phyloP scores from a whole-genome alignment of 495 filamentous ascomycete genomes.

The Geoglossum glabrum region DNA sequence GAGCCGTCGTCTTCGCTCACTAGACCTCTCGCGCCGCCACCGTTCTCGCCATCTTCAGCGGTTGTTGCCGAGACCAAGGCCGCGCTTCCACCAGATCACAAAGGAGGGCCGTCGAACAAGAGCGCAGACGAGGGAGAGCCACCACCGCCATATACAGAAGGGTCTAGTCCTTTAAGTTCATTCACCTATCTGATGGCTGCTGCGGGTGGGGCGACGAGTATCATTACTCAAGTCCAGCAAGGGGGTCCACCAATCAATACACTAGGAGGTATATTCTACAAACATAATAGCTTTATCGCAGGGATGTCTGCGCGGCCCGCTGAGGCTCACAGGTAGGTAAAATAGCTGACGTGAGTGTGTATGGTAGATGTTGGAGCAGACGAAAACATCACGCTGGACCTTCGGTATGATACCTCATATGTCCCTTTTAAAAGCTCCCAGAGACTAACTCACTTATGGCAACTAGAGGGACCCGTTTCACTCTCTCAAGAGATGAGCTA shows the following conservation, averaged over 20 bases:
- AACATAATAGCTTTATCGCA: background rate
- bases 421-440: background rate
- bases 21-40: conserved; percentile 19
- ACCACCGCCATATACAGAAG: conserved; percentile 90
- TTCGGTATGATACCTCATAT: conserved; percentile 40
- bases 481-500: conserved; percentile 82
- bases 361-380: conserved; percentile 61
- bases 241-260: conserved; percentile 67
- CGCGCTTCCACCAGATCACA: conserved; percentile 57
- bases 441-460: conserved; percentile 10
- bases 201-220: conserved; percentile 89
- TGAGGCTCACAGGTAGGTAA: background rate
- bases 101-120: conserved; percentile 47
- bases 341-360: background rate
- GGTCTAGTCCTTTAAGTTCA: conserved; percentile 71
- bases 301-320: background rate
- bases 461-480: conserved; percentile 71
- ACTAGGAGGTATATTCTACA: conserved; percentile 47
- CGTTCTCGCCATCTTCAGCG: conserved; percentile 21
- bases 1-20: conserved; percentile 32
- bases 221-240: conserved; percentile 96
- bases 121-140: conserved; percentile 73
- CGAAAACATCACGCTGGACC: conserved; percentile 86
- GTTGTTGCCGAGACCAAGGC: conserved; percentile 66
- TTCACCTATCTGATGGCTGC: conserved; percentile 97